Evolutionary conservation across 1,139 yeast species (phyloP).

Genomic region (Geotrichum reessii): DNA sequence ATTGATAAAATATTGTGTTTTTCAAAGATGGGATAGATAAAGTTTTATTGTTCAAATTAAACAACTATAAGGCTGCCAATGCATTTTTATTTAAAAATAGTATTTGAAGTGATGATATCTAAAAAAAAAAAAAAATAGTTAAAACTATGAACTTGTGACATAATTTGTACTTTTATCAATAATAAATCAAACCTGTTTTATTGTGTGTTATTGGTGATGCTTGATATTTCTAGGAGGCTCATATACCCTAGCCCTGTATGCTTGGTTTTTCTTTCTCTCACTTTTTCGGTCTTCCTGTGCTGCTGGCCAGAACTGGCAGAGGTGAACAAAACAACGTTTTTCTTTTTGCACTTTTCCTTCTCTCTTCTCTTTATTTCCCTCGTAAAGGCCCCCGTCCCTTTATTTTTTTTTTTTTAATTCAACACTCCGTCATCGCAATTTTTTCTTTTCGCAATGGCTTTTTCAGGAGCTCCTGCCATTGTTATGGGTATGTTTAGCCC

Average conservation of each 20-base stretch:
- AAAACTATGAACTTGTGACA: no score
- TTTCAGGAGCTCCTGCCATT: slow-evolving; percentile 62
- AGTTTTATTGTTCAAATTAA: no score
- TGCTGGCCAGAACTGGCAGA: neutral
- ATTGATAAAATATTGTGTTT: no score
- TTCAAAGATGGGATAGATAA: no score
- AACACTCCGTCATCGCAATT: neutral
- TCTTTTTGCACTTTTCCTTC: neutral
- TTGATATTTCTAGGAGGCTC: neutral
- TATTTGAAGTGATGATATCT: no score
- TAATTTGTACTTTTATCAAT: no score
- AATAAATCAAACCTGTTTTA: no score
- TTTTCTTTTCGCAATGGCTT: slow-evolving; percentile 25
- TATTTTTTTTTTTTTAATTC: neutral
- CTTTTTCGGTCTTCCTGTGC: neutral
- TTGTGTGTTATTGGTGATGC: neutral
- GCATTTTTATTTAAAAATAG: no score
- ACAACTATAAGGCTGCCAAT: no score
- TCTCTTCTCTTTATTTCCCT: neutral
- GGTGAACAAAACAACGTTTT: neutral
- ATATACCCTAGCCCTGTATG: neutral
- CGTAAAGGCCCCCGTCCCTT: neutral
- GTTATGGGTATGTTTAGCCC: slow-evolving; percentile 69
- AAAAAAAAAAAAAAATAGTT: no score
- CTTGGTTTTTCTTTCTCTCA: neutral